Base-by-base conservation (phyloP, 2,329 filamentous ascomycete species). In the Teratosphaeria zuluensis region DNA sequence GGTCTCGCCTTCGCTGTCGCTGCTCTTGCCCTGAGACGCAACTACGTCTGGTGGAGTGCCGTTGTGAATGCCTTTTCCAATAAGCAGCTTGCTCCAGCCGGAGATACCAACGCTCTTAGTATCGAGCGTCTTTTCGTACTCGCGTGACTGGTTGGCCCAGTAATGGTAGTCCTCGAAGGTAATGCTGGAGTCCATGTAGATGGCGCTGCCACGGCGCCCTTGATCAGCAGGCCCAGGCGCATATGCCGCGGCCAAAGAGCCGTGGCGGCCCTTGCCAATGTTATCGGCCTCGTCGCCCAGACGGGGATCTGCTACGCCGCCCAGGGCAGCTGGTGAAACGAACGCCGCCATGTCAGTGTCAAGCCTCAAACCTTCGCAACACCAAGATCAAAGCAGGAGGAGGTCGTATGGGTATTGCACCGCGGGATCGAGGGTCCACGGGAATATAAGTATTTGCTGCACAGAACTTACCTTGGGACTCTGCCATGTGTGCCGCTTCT, bases 91-190 rank as follows among this genome's bases (percentile, higher is more conserved):
- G 42, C 38, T 21, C 28, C 28, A 31, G 12, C 52, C 52, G 16
- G 52, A 35, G 2, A 53, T 21, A 21, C 52, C 52, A 16, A 31
- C 19, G 11, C 12, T 21, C 24, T 31, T 53, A 7, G 52, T 35
- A 11, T 54, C 31, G 4, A 63, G 53, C 11, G 52, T 53, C 55
- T 55, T 61, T 61, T 76, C 70, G n/a, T 69, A 63, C n/a, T 65
- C 67, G 55, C 74, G 65, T 3, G 73, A 71, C 51, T 63, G 65
- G 21, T 70, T 65, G 8, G 74, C 74, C 62, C 72, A 76, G 61
- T 73, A 72, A n/a, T 68, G 59, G 56, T 76, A 76, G 54, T 76
- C 74, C 58, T 76, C 74, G 56, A 75, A 72, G 1, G 65, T 65
- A 21, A 74, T 62, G 53, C 33, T 58, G 30, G 59, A 59, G 55